Base-by-base conservation (phyloP, 1,284 basidiomycete genomes). In the Mycena sp. region DNA sequence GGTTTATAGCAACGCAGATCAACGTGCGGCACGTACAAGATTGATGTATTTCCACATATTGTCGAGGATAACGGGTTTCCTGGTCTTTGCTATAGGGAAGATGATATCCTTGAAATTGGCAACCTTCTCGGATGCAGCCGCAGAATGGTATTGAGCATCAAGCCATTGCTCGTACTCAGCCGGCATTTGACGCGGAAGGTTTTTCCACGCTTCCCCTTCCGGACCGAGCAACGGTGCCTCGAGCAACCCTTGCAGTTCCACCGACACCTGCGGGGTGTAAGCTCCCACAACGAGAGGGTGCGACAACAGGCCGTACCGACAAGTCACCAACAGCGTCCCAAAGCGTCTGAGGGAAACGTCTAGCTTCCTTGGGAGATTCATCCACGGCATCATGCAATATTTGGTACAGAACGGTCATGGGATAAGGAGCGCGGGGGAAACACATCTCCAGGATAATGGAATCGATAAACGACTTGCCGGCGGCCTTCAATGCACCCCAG, bases 261-360 rank as follows among this genome's bases (percentile, higher is more conserved):
- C 80, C 9, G 84, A 82, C 41, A 85, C 77, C 90, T 92, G 52
- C 7, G 41, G 49, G 44, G 49, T 30, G 46, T 37, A 50, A 60
- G 41, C 46, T 54, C 1, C 17, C 53, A 35, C 41, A 25, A 35
- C 26, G 30, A n/a, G 21, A 14, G 40, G 46, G 12, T 56, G 3
- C 46, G 17, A 45, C 69, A 21, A 40, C 21, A 26, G 7, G 23
- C 21, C 35, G 68, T 79, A 91, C 91, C 45, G 91, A 88, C 61
- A 93, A 80, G 74, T 92, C 90, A 10, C 91, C 92, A 41, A 92
- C 81, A 43, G 90, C 86, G 68, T 93, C 87, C 87, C 90, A 93
- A 55, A 93, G 79, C 1, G 81, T 79, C 72, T 92, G 91, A 0
- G 90, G 88, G 67, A 93, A 93, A 14, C 87, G 85, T 71, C 85